Evolutionary conservation across 345 rosid species (phyloP), one percentile per base, ranked within the genome.

Genomic region (Salix exigua): DNA sequence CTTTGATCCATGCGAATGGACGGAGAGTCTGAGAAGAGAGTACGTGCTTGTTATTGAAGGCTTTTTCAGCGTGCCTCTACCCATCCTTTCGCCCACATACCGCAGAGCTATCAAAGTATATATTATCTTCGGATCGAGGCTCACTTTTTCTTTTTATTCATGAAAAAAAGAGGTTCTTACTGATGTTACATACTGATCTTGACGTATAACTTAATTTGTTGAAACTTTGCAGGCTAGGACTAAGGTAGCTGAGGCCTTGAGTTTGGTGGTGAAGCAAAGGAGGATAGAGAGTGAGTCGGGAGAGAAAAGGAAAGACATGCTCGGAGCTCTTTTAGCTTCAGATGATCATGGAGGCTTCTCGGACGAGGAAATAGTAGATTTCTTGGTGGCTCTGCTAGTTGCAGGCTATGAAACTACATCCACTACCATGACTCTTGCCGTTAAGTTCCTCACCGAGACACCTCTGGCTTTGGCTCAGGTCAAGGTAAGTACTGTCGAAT

Each of bases 331-430:
- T 11, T 81, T 96, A 46, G 88, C 88, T 25, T 91, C 86, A 13
- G 95, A 87, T 5, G 90, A 88, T 58, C 28, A 58, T 35, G 83
- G 85, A 38, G 82, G 86, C 5, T 91, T 94, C 68, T 91, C 98
- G 75, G 97, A 94, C 44, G 96, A 91, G 79, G 84, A 90, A 78
- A 92, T 96, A 1, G 98, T 91, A 13, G 99, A 96, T 79, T 96
- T 96, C 83, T 26, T 96, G 85, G 82, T 96, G 68, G 97, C 97
- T 46, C 46, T 96, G 62, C 88, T 96, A 1, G 98, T 96, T n/a
- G 98, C 98, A 12, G 99, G 97, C 72, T 94, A 96, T 73, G 99
- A 96, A 82, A 96, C 99, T 28, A 94, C 98, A 6, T 91, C 99
- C 0, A 92, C 98, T 2, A 90, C 86, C 35, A 96, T 96, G 98